Conservation (phyloP, 2,329 filamentous ascomycete species). For the Akanthomyces dipterigenus region DNA sequence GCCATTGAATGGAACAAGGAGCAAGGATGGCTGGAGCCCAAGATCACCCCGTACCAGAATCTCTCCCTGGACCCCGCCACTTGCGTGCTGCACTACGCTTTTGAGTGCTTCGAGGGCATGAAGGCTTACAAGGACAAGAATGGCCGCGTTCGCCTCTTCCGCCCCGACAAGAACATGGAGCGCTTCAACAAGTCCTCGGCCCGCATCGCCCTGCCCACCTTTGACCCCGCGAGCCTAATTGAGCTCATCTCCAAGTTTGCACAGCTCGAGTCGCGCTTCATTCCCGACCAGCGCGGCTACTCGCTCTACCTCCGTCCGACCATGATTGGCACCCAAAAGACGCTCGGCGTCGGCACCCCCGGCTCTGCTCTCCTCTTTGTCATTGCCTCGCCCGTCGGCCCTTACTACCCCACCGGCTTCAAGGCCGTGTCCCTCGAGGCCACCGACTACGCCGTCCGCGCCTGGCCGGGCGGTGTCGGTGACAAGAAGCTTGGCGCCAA, state of each 20-base stretch:
- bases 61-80: slow-evolving; percentile 92
- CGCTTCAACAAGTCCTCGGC: slow-evolving; percentile 86
- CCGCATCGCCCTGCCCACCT: slow-evolving; percentile 87
- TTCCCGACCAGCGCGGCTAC: slow-evolving; percentile 80
- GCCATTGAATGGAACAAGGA: slow-evolving; percentile 84
- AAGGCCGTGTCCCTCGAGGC: slow-evolving; percentile 94
- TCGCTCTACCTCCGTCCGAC: slow-evolving; percentile 93
- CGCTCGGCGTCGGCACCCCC: slow-evolving; percentile 86
- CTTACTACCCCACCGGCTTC: slow-evolving; percentile 97
- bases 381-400: slow-evolving; percentile 92
- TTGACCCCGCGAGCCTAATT: slow-evolving; percentile 66
- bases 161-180: slow-evolving; percentile 93
- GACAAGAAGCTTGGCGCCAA: slow-evolving; percentile 98
- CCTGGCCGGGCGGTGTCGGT: slow-evolving; percentile 95
- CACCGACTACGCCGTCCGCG: slow-evolving; percentile 91
- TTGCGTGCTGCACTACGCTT: slow-evolving; percentile 97
- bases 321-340: slow-evolving; percentile 94
- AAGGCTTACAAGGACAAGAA: slow-evolving; percentile 92
- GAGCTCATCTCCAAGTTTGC: slow-evolving; percentile 76
- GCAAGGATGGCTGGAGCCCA: slow-evolving; percentile 74
- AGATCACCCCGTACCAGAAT: slow-evolving; percentile 92
- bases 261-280: slow-evolving; percentile 79
- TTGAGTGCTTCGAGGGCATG: slow-evolving; percentile 98
- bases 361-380: slow-evolving; percentile 88
- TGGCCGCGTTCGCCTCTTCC: slow-evolving; percentile 78